Evolutionary conservation across 2,329 filamentous ascomycete genomes (phyloP).

Genomic region (Pyricularia sp.): DNA sequence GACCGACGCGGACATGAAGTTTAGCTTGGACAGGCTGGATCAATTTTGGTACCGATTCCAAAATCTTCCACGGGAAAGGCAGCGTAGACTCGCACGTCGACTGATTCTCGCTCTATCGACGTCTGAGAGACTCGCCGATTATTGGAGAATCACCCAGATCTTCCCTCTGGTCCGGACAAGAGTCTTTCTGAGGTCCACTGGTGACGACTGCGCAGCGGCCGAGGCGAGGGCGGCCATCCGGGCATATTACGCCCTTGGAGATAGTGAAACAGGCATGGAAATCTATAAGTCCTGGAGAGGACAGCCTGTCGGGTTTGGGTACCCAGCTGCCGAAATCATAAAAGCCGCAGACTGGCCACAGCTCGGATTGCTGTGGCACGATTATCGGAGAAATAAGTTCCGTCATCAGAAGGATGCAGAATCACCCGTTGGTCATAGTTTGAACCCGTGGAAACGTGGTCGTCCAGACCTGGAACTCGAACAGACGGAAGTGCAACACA

Average conservation of each 20-base stretch:
- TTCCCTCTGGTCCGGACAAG: slow-evolving; percentile 24
- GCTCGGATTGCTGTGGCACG: slow-evolving; percentile 7
- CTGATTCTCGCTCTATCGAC: slow-evolving; percentile 29
- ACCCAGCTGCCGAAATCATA: slow-evolving; percentile 28
- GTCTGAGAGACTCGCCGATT: slow-evolving; percentile 29
- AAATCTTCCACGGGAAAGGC: slow-evolving; percentile 19
- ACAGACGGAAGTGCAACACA: not conserved
- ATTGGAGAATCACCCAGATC: slow-evolving; percentile 29
- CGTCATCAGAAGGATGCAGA: not conserved
- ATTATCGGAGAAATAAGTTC: not conserved
- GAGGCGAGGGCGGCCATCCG: not conserved
- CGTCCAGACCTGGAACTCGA: not conserved
- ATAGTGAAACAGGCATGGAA: not conserved
- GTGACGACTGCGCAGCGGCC: not conserved
- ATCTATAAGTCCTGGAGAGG: slow-evolving; percentile 5
- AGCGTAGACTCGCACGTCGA: slow-evolving; percentile 14
- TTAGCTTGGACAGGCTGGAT: slow-evolving; percentile 15
- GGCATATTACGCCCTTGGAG: not conserved
- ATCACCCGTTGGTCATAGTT: not conserved
- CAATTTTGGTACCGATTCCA: slow-evolving; percentile 30
- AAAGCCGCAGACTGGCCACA: slow-evolving; percentile 21
- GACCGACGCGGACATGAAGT: not conserved
- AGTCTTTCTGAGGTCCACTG: not conserved
- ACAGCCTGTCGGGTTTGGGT: slow-evolving; percentile 27
- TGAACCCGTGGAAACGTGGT: not conserved